Evolutionary conservation across 148 eudicot genomes (phyloP).

Genomic region (Hydrangea macrophylla): DNA sequence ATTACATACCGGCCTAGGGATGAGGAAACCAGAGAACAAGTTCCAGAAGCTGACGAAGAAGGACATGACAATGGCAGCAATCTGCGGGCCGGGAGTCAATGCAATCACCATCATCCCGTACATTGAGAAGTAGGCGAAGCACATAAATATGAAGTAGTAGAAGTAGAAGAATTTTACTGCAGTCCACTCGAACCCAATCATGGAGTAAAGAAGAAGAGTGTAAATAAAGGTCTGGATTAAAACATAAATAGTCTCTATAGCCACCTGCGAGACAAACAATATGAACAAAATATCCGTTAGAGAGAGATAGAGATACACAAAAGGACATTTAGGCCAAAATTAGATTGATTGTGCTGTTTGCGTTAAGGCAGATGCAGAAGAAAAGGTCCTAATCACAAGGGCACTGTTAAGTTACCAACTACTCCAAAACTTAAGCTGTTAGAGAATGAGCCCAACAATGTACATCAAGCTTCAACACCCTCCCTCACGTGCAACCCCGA

Average conservation of each 20-base stretch:
- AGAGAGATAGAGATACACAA: not conserved
- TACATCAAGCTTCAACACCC: too few species aligned
- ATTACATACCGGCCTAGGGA: conserved; percentile 32
- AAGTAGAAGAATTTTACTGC: conserved; percentile 15
- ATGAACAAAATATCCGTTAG: not conserved
- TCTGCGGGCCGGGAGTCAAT: conserved; percentile 16
- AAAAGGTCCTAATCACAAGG: too few species aligned
- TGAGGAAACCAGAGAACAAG: conserved; percentile 36
- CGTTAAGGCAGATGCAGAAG: too few species aligned
- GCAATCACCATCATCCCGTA: conserved; percentile 31
- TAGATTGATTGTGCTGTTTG: too few species aligned
- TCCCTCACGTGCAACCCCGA: too few species aligned
- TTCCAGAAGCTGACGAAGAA: conserved; percentile 41
- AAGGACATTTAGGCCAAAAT: not conserved
- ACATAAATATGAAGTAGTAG: conserved; percentile 21
- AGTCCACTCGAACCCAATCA: conserved; percentile 25
- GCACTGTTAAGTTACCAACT: too few species aligned
- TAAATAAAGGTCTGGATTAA: conserved; percentile 17
- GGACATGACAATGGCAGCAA: conserved; percentile 26
- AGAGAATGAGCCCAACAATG: too few species aligned
- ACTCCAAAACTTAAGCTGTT: too few species aligned
- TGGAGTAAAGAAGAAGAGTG: conserved; percentile 16
- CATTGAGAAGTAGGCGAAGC: conserved; percentile 22
- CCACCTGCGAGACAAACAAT: conserved; percentile 17
- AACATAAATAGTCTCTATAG: conserved; percentile 21